phyloP scores from a whole-genome alignment of 164 flowering plant genomes.

The Vitis amurensis region DNA sequence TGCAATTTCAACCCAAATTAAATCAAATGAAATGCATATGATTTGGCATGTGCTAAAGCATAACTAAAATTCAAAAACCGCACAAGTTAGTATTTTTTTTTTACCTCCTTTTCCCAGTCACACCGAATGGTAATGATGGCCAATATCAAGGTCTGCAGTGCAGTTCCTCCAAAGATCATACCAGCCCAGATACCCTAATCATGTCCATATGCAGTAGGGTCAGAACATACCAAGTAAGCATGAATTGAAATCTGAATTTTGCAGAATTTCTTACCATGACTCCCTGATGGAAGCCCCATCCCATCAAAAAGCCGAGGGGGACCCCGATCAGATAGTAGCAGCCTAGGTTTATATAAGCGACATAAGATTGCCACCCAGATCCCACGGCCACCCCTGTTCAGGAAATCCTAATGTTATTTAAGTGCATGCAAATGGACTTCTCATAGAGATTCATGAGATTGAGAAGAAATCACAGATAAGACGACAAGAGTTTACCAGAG shows the following conservation, averaged over 20 bases:
- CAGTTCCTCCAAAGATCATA: slow-evolving; percentile 78
- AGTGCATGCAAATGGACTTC: too few species aligned
- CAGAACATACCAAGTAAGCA: too few species aligned
- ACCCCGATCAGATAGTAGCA: slow-evolving; percentile 66
- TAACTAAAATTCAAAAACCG: too few species aligned
- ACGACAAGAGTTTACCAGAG: slow-evolving; percentile 39
- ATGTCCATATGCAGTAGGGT: too few species aligned
- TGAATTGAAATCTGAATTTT: too few species aligned
- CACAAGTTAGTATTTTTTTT: not conserved
- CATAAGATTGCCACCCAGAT: slow-evolving; percentile 72
- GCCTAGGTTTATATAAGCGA: slow-evolving; percentile 61
- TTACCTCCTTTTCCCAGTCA: slow-evolving; percentile 77
- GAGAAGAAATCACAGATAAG: too few species aligned
- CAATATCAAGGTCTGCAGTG: slow-evolving; percentile 59
- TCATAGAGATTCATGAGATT: too few species aligned
- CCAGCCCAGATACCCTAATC: slow-evolving; percentile 76
- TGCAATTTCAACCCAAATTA: slow-evolving; percentile 13
- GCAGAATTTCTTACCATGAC: slow-evolving; percentile 34
- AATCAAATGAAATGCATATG: not conserved
- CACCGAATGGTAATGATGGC: slow-evolving; percentile 47
- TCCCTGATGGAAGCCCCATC: slow-evolving; percentile 48
- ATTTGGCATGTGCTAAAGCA: too few species aligned
- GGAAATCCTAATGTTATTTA: not conserved
- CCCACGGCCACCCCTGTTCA: slow-evolving; percentile 68
- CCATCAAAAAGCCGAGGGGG: slow-evolving; percentile 57